Percentiles rank a stretch among this genome's conserved stretches.
Evolutionary conservation across 352 stramenopile genomes (phyloP).

Genomic region (Phytopythium kandeliae): DNA sequence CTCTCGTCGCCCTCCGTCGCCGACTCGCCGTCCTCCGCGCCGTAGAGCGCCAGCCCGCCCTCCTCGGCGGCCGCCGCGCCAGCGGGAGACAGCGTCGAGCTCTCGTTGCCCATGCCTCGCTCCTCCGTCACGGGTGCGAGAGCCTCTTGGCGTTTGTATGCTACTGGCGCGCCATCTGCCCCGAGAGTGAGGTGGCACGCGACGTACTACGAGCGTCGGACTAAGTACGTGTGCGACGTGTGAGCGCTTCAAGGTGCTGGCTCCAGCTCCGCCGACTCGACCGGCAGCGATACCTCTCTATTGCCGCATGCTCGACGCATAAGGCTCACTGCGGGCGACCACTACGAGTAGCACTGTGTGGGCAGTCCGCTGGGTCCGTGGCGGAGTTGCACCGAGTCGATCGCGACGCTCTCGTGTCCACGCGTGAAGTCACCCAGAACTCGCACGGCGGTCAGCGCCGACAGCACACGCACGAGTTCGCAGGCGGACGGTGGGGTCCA

Average conservation of each 20-base stretch:
- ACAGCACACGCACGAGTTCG: conserved; percentile 86
- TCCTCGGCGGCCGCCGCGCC: conserved; percentile 9
- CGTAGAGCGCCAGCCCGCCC: conserved; percentile 3
- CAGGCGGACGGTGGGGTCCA: conserved; percentile 75
- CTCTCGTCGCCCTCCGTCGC: conserved; percentile 51
- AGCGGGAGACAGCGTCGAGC: conserved; percentile 19
- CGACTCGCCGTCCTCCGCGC: conserved; percentile 6
- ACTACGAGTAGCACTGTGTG: conserved; percentile 23
- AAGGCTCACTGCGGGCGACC: too few relatives aligned
- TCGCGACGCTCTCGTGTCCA: conserved; percentile 85
- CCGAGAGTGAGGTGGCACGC: background rate
- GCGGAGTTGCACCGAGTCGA: conserved; percentile 77
- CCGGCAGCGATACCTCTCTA: too few relatives aligned
- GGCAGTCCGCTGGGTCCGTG: conserved; percentile 42
- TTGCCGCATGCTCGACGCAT: too few relatives aligned
- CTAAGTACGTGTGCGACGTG: background rate
- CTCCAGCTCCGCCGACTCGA: too few relatives aligned
- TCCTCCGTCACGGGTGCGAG: background rate
- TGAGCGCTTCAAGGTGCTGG: too few relatives aligned
- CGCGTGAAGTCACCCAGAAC: conserved; percentile 91
- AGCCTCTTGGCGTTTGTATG: background rate
- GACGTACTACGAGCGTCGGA: background rate
- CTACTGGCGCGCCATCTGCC: background rate
- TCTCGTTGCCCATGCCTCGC: conserved; percentile 42
- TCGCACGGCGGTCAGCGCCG: conserved; percentile 70